phyloP scores from a whole-genome alignment of 495 filamentous ascomycete genomes.

The Sporormia fimetaria region DNA sequence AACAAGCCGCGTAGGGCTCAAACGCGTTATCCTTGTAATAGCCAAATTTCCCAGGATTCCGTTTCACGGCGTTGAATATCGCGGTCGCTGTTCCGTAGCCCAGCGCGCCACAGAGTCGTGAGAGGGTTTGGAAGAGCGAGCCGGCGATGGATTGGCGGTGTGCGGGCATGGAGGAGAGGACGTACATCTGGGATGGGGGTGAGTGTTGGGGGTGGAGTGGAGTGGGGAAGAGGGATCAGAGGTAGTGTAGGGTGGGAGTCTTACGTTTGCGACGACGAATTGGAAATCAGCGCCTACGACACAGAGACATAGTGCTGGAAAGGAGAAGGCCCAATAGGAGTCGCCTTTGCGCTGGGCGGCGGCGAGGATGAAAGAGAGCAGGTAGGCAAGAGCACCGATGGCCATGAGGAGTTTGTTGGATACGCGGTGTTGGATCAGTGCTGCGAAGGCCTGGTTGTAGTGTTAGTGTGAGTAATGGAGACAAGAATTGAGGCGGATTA shows the following conservation, averaged over 20 bases:
- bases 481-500: background rate
- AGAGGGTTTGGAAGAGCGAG: constrained; percentile 33
- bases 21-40: constrained; percentile 25
- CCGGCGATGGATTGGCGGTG: constrained; percentile 33
- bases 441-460: constrained; percentile 26
- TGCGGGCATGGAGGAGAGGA: constrained; percentile 32
- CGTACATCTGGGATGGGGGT: constrained; percentile 31
- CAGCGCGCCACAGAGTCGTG: constrained; percentile 31
- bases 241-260: constrained; percentile 20
- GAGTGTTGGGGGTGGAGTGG: background rate
- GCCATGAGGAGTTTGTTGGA: constrained; percentile 35
- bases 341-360: constrained; percentile 26
- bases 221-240: background rate
- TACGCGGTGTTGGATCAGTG: constrained; percentile 31
- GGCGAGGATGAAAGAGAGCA: constrained; percentile 28
- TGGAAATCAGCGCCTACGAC: constrained; percentile 38
- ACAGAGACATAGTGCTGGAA: constrained; percentile 29
- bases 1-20: constrained; percentile 31
- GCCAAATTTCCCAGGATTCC: constrained; percentile 21
- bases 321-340: constrained; percentile 34
- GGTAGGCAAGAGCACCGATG: constrained; percentile 28
- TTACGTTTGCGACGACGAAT: constrained; percentile 51
- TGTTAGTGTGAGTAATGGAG: background rate
- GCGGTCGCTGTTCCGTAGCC: constrained; percentile 32
- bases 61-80: constrained; percentile 28